Evolutionary conservation across 768 basidiomycete species (phyloP).

Genomic region (Leccinum subtestaceum): DNA sequence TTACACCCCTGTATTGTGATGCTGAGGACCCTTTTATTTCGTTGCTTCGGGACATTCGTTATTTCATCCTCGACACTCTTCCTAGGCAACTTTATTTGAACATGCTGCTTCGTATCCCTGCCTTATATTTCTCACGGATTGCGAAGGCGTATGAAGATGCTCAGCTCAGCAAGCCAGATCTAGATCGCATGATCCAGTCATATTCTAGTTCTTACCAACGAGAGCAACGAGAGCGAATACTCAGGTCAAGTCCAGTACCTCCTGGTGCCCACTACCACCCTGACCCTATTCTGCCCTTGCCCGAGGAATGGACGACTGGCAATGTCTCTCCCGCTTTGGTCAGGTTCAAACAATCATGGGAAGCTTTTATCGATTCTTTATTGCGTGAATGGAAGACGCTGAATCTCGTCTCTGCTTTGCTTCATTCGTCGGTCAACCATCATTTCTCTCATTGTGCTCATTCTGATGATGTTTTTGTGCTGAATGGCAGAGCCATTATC

Average conservation of each 20-base stretch:
- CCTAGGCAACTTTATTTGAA: constrained; percentile 45
- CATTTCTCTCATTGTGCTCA: not conserved
- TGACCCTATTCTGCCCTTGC: constrained; percentile 39
- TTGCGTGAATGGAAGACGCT: constrained; percentile 73
- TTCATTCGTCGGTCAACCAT: constrained; percentile 41
- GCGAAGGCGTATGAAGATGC: constrained; percentile 75
- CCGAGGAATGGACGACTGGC: constrained; percentile 49
- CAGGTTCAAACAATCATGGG: constrained; percentile 67
- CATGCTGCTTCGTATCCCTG: constrained; percentile 65
- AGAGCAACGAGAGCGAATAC: constrained; percentile 13
- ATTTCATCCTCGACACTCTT: constrained; percentile 36
- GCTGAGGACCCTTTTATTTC: constrained; percentile 13
- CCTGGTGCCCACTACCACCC: constrained; percentile 24
- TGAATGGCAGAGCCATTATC: constrained; percentile 53
- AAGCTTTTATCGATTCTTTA: constrained; percentile 67
- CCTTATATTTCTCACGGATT: constrained; percentile 77
- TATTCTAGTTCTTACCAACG: constrained; percentile 24
- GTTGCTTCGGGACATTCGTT: constrained; percentile 19
- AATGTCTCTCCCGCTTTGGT: constrained; percentile 61
- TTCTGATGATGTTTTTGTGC: not conserved
- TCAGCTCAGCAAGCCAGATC: constrained; percentile 71
- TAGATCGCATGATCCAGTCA: constrained; percentile 48
- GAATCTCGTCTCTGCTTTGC: constrained; percentile 69
- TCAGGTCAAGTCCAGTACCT: constrained; percentile 28
- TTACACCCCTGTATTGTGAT: constrained; percentile 17